A percentile compares a stretch with the other conserved stretches of the same genome.
Conservation (phyloP, 139 green algal species). For the Dunaliella primolecta region DNA sequence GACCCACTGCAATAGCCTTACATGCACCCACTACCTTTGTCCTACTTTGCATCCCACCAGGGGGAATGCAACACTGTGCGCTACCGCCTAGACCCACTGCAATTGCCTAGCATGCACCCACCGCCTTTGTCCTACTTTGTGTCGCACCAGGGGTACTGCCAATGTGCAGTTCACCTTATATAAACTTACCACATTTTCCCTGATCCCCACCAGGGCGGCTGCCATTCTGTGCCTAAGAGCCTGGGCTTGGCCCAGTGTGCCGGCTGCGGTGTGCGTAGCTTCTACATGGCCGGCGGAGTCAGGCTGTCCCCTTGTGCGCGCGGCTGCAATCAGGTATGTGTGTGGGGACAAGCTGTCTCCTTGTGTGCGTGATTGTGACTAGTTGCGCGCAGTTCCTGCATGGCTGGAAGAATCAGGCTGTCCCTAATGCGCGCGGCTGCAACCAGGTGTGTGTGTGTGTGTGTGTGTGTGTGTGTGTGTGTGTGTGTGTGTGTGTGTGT, state of each 20-base stretch:
- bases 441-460: not conserved
- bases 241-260: constrained; percentile 5
- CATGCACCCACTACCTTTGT: no score
- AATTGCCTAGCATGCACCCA: no score
- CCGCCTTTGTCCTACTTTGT: no score
- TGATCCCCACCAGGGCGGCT: not conserved
- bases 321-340: not conserved
- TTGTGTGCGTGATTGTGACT: not conserved
- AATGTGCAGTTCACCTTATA: no score
- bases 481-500: not conserved
- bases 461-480: not conserved
- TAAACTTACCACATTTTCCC: no score
- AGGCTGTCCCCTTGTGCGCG: not conserved
- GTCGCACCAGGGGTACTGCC: no score
- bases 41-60: no score
- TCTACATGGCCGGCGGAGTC: not conserved
- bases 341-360: no score
- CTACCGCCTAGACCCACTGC: no score
- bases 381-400: not conserved
- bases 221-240: not conserved
- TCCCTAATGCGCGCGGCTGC: not conserved
- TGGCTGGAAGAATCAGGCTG: not conserved
- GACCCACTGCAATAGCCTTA: no score
- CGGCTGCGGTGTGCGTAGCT: not conserved
- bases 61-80: no score